Evolutionary conservation across 306 rosid genomes (phyloP), one percentile per base, ranked within the genome.

Genomic region (Dalbergia cochinchinensis): DNA sequence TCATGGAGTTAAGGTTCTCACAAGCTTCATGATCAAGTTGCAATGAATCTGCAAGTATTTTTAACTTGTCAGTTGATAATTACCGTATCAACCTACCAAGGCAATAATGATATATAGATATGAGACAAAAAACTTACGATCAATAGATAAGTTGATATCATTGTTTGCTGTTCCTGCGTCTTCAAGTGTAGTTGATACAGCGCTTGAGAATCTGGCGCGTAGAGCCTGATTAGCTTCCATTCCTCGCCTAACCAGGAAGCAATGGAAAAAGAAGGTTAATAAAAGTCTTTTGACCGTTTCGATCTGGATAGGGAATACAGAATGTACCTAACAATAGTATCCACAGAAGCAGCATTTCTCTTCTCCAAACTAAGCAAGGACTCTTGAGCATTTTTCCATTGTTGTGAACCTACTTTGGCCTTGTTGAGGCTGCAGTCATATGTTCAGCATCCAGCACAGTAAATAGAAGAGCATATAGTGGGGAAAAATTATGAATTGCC

Each of bases 11-110:
- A 59, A 96, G 84, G 78, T 93, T 96, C 69, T 87, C 97, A 41
- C 98, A 91, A 20, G 99, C 99, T 51, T 93, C 97, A 13, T 83
- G 97, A 87, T 96, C 99, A 65, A 93, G 99, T 91, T 86, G 93
- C 82, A 93, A 88, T 6, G 99, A 93, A 78, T 96, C 99, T 96
- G 96, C 86, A 83, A 63, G 67, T 39, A 50, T 64, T 80, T 80
- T 68, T 47, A 69, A 71, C 53, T 80, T 77, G 70, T 82, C 54
- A 83, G 80, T 77, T 71, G 62, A 76, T 41, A n/a, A 68, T 57
- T 12, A 58, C 61, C 26, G 54, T 54, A 54, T 47, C 20, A 48
- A 70, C 15, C 33, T 55, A 73, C 26, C 0, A 58, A 69, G 34
- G 61, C 45, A 85, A 77, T 58, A 14, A 55, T 19, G 2, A 57